phyloP scores from a whole-genome alignment of 116 monocot species.

The Cymodocea nodosa region DNA sequence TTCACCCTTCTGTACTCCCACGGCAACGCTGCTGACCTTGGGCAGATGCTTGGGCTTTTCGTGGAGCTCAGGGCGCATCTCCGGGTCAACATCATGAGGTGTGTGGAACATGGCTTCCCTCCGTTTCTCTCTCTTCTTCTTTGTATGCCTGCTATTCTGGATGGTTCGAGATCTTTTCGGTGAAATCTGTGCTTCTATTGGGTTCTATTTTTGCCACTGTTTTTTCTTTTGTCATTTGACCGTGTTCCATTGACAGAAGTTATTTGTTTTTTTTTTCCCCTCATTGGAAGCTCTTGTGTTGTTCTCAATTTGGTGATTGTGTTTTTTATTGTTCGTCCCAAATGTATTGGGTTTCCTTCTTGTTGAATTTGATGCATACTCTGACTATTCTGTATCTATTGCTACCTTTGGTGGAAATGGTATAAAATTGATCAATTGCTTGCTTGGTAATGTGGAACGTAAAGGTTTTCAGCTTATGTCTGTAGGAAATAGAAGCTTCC shows the following conservation, averaged over 20 bases:
- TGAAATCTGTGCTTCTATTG: too few relatives aligned
- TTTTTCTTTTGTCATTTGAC: background rate
- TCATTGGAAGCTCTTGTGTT: too few relatives aligned
- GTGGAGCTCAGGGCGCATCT: constrained; percentile 86
- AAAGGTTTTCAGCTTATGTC: background rate
- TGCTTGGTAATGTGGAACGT: background rate
- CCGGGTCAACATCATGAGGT: constrained; percentile 96
- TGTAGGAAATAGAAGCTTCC: background rate
- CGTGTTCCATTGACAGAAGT: too few relatives aligned
- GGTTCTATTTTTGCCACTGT: too few relatives aligned
- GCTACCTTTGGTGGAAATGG: too few relatives aligned
- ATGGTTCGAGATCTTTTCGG: background rate
- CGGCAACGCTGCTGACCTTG: constrained; percentile 95
- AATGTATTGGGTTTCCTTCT: background rate
- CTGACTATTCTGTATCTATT: too few relatives aligned
- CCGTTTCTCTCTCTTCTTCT: background rate
- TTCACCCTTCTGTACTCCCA: constrained; percentile 90
- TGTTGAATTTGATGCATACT: background rate
- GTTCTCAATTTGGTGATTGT: too few relatives aligned
- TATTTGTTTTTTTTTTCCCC: too few relatives aligned
- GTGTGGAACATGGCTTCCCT: constrained; percentile 11
- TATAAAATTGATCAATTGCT: too few relatives aligned
- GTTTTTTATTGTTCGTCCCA: too few relatives aligned
- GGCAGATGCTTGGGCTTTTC: constrained; percentile 93
- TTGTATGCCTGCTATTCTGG: too few relatives aligned